These are phyloP conservation scores for Vickermania ingenoplastis DNA, from an alignment of 208 protist species.

Conservation along the genomic window DNA sequence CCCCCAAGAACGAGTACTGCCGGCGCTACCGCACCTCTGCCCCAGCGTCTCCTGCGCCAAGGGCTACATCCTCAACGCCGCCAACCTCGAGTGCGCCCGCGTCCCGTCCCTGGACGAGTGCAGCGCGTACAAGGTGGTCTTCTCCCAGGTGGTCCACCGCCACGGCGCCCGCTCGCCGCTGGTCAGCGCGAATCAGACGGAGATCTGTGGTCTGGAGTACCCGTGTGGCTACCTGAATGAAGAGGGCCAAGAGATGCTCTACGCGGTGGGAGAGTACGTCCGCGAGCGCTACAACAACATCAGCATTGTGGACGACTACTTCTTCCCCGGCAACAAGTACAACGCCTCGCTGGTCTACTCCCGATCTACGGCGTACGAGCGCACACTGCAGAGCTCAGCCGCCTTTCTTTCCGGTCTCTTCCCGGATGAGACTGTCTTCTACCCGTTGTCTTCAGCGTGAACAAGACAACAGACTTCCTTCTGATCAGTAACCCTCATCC, in stretches of 20 bases:
- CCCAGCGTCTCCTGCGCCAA: neutral
- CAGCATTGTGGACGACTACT: constrained; percentile 7
- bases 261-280: constrained; percentile 30
- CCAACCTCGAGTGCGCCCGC: constrained; percentile 5
- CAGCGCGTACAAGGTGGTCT: constrained; percentile 1
- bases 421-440: constrained; percentile 21
- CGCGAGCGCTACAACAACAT: constrained; percentile 24
- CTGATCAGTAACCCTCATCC: constrained; percentile 26
- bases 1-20: neutral
- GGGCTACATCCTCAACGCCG: neutral
- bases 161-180: constrained; percentile 37
- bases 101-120: no score
- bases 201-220: constrained; percentile 26
- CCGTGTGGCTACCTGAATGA: constrained; percentile 44
- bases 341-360: constrained; percentile 37
- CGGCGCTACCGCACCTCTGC: neutral
- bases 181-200: constrained; percentile 18
- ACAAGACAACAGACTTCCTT: constrained; percentile 29
- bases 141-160: constrained; percentile 47
- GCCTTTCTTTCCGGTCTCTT: constrained; percentile 43
- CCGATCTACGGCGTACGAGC: constrained; percentile 42
- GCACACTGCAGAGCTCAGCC: constrained; percentile 47
- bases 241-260: constrained; percentile 28
- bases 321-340: constrained; percentile 26
- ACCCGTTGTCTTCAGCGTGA: constrained; percentile 28